These are phyloP conservation scores for Pleurotus sapidus DNA, from an alignment of 768 basidiomycete genomes.

Conservation along the genomic window DNA sequence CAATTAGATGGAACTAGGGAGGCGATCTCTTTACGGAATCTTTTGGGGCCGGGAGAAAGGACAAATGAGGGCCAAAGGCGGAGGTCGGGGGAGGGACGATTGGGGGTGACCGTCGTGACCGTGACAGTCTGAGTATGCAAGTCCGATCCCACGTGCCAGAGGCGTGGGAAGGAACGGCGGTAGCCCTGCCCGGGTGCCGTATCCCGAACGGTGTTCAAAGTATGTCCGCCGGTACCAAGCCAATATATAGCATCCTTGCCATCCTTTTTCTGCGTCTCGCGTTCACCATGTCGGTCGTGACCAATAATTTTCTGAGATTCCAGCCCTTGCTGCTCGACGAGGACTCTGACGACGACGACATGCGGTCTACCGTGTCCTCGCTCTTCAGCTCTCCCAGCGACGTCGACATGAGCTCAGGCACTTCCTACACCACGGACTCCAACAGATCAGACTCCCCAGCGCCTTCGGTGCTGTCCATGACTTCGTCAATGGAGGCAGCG, in stretches of 20 bases:
- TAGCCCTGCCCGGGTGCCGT: not conserved
- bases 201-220: not conserved
- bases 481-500: conserved; percentile 56
- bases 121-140: not conserved
- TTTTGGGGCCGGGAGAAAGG: not conserved
- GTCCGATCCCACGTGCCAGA: conserved; percentile 2
- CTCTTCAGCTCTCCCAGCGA: conserved; percentile 35
- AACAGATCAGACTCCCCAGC: conserved; percentile 65
- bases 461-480: conserved; percentile 69
- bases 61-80: conserved; percentile 1
- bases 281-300: not conserved
- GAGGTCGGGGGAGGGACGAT: conserved; percentile 3
- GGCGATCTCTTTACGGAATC: not conserved
- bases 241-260: not conserved
- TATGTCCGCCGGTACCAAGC: conserved; percentile 20
- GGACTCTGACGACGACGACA: conserved; percentile 45
- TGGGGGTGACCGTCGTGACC: no score
- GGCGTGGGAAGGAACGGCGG: not conserved
- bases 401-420: conserved; percentile 42
- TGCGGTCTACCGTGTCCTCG: conserved; percentile 40
- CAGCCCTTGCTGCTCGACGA: conserved; percentile 21
- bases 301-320: not conserved
- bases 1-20: not conserved
- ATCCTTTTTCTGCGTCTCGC: not conserved
- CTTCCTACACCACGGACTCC: conserved; percentile 51